A percentile compares a stretch with the other conserved stretches of the same genome.
These are phyloP conservation scores for Oryza australiensis DNA, from an alignment of 176 grass and related monocot genomes.

Conservation along the genomic window DNA sequence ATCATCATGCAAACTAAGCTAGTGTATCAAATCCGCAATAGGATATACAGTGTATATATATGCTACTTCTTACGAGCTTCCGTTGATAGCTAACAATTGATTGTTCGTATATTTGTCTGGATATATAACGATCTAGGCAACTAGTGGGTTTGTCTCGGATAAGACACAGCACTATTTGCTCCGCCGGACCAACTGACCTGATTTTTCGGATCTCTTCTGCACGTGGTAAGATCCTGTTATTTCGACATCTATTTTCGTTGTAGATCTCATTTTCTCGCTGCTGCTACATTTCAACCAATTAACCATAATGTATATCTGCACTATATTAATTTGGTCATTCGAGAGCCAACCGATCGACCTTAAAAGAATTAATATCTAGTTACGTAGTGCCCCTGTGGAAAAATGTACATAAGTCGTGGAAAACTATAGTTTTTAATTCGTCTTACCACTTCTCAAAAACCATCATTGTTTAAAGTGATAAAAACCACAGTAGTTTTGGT, in stretches of 20 bases:
- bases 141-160: background rate
- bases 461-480: too few species aligned
- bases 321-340: background rate
- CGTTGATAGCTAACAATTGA: background rate
- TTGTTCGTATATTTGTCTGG: background rate
- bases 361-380: background rate
- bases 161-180: background rate
- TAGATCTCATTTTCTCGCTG: background rate
- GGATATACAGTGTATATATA: background rate
- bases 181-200: background rate
- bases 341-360: background rate
- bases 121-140: background rate
- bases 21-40: background rate
- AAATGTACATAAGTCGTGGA: too few species aligned
- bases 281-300: background rate
- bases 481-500: too few species aligned
- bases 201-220: background rate
- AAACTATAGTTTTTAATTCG: too few species aligned
- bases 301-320: background rate
- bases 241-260: background rate
- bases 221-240: background rate
- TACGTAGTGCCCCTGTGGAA: background rate
- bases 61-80: background rate
- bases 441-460: too few species aligned
- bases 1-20: background rate